Evolutionary conservation across 1,284 basidiomycete species (phyloP).

Genomic region (Pyrrhoderma lamaoense): DNA sequence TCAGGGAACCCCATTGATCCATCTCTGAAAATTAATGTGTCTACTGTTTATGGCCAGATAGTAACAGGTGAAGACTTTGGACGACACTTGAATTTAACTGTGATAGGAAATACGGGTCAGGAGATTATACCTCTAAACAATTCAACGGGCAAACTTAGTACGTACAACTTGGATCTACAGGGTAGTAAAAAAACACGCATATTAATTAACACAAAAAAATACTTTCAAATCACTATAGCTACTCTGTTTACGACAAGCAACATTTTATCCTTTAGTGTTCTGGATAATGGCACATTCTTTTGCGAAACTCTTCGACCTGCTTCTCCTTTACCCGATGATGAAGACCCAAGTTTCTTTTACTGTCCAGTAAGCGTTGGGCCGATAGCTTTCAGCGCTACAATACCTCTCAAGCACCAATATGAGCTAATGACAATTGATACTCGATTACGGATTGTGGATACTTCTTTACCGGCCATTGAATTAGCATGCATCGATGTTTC

Average conservation of each 20-base stretch:
- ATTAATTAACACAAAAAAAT: neutral
- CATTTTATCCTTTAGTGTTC: slow-evolving; percentile 71
- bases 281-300: slow-evolving; percentile 63
- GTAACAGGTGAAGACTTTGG: slow-evolving; percentile 38
- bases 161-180: slow-evolving; percentile 23
- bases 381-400: slow-evolving; percentile 74
- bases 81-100: slow-evolving; percentile 54
- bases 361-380: slow-evolving; percentile 72
- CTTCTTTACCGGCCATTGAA: slow-evolving; percentile 55
- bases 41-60: slow-evolving; percentile 69
- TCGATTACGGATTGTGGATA: slow-evolving; percentile 82
- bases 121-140: slow-evolving; percentile 55
- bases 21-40: slow-evolving; percentile 56
- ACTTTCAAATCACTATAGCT: slow-evolving; percentile 34
- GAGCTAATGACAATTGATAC: slow-evolving; percentile 81
- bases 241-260: slow-evolving; percentile 80
- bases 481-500: slow-evolving; percentile 77
- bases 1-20: slow-evolving; percentile 31
- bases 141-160: slow-evolving; percentile 57
- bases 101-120: slow-evolving; percentile 52
- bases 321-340: slow-evolving; percentile 46
- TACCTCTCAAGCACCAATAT: slow-evolving; percentile 66
- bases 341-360: slow-evolving; percentile 41
- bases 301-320: slow-evolving; percentile 72
- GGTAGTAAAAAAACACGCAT: neutral